phyloP scores from a whole-genome alignment of 73 alveolate species.

The Paramecium caudatum region DNA sequence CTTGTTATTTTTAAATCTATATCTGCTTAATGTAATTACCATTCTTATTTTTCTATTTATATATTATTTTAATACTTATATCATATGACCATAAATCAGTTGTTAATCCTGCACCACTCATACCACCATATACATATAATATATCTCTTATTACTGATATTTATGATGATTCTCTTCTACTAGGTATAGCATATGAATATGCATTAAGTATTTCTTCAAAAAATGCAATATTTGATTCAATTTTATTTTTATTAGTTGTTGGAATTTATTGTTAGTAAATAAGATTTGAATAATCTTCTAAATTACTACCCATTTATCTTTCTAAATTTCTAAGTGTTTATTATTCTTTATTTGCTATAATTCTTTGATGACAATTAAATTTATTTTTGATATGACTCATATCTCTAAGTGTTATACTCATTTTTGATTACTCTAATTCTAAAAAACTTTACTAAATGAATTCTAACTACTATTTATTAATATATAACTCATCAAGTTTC shows the following conservation, averaged over 20 bases:
- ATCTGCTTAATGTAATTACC: slow-evolving; percentile 5
- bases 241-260: background rate
- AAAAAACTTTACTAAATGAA: slow-evolving; percentile 38
- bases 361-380: slow-evolving; percentile 3
- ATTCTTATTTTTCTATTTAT: slow-evolving; percentile 31
- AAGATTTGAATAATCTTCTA: background rate
- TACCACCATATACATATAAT: slow-evolving; percentile 60
- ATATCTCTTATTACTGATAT: slow-evolving; percentile 34
- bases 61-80: background rate
- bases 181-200: slow-evolving; percentile 17
- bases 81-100: slow-evolving; percentile 62
- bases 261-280: background rate
- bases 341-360: slow-evolving; percentile 33
- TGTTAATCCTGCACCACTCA: slow-evolving; percentile 66
- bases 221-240: background rate
- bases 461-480: slow-evolving; percentile 13
- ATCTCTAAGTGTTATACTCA: slow-evolving; percentile 33
- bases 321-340: background rate
- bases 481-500: background rate
- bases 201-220: slow-evolving; percentile 60
- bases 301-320: slow-evolving; percentile 18
- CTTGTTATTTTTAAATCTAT: background rate
- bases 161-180: slow-evolving; percentile 52
- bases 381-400: slow-evolving; percentile 37
- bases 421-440: slow-evolving; percentile 53